Evolutionary conservation across 176 grass and related monocot genomes (phyloP).

Genomic region (Lolium rigidum): DNA sequence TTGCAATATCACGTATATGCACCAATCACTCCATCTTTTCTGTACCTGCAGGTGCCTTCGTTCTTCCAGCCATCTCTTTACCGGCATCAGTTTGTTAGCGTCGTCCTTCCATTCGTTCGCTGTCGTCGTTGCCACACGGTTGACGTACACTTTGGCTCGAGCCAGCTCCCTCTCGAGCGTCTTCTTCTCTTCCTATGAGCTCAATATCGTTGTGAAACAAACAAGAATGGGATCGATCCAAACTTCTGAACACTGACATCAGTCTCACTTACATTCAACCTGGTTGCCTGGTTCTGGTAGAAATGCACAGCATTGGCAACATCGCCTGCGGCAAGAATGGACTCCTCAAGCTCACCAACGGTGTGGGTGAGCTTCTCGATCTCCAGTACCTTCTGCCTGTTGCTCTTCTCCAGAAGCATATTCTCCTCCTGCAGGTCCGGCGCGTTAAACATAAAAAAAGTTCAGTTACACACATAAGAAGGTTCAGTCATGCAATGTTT

Average conservation of each 20-base stretch:
- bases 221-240: constrained; percentile 15
- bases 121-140: constrained; percentile 63
- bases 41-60: constrained; percentile 78
- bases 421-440: constrained; percentile 72
- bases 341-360: constrained; percentile 78
- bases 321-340: constrained; percentile 61
- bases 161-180: constrained; percentile 85
- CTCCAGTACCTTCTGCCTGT: constrained; percentile 75
- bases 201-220: constrained; percentile 12
- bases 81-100: constrained; percentile 68
- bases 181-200: constrained; percentile 82
- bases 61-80: constrained; percentile 94
- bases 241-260: not conserved
- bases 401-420: constrained; percentile 78
- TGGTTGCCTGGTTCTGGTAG: constrained; percentile 66
- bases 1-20: constrained; percentile 2
- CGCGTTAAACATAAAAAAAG: not conserved
- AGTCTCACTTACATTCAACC: constrained; percentile 59
- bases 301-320: constrained; percentile 62
- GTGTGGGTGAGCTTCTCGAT: constrained; percentile 83
- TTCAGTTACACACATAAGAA: constrained; percentile 9
- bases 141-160: constrained; percentile 77
- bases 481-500: not conserved
- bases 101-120: constrained; percentile 90
- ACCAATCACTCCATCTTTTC: not conserved